phyloP scores from a whole-genome alignment of 2,329 filamentous ascomycete species.

The Aspergillus fischeri region DNA sequence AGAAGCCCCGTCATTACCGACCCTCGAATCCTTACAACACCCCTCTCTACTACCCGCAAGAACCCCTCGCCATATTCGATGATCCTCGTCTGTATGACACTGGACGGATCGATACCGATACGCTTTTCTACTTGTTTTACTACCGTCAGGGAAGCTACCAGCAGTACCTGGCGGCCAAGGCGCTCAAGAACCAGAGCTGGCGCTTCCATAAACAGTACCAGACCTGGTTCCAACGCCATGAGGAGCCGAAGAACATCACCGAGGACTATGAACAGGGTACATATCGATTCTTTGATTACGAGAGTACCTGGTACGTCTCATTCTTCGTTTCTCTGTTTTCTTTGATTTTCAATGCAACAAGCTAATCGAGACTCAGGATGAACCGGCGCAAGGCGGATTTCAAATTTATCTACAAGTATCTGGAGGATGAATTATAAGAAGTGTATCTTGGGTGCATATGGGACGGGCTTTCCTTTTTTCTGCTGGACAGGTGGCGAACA shows the following conservation, averaged over 20 bases:
- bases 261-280: slow-evolving; percentile 99
- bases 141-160: slow-evolving; percentile 96
- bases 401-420: slow-evolving; percentile 96
- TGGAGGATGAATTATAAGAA: slow-evolving; percentile 79
- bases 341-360: slow-evolving; percentile 11
- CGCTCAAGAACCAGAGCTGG: slow-evolving; percentile 98
- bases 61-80: slow-evolving; percentile 86
- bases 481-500: slow-evolving; percentile 4
- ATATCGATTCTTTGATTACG: slow-evolving; percentile 98
- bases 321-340: neutral
- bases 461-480: slow-evolving; percentile 2
- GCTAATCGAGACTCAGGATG: slow-evolving; percentile 64
- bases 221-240: slow-evolving; percentile 98
- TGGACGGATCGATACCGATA: slow-evolving; percentile 84
- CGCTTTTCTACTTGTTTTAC: slow-evolving; percentile 98
- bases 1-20: slow-evolving; percentile 77
- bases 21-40: slow-evolving; percentile 77
- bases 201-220: slow-evolving; percentile 99
- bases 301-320: slow-evolving; percentile 73
- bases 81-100: slow-evolving; percentile 76
- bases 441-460: slow-evolving; percentile 9
- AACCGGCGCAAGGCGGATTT: slow-evolving; percentile 96
- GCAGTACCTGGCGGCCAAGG: slow-evolving; percentile 91
- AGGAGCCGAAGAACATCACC: slow-evolving; percentile 97
- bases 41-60: slow-evolving; percentile 82